Evolutionary conservation across 495 filamentous ascomycete species (phyloP).

Genomic region (Chaetomidium leptoderma): DNA sequence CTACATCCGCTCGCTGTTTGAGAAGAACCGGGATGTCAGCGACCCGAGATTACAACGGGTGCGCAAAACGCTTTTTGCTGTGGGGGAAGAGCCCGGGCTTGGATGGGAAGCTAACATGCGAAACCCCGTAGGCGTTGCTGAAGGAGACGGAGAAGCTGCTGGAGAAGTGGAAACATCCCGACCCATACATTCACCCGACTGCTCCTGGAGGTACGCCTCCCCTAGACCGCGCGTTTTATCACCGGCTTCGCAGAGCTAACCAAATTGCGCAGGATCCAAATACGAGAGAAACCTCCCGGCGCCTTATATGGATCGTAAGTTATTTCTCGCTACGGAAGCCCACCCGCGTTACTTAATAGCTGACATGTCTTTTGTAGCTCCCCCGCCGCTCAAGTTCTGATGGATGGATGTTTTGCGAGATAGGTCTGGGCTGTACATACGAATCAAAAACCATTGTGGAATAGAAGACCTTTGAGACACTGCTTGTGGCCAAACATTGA

Average conservation of each 20-base stretch:
- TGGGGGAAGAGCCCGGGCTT: not conserved
- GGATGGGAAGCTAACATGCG: conserved; percentile 2
- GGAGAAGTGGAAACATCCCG: conserved; percentile 94
- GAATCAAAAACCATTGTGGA: not conserved
- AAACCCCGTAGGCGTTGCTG: conserved; percentile 59
- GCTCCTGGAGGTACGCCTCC: conserved; percentile 83
- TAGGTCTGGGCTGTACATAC: conserved; percentile 21
- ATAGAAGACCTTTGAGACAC: not conserved
- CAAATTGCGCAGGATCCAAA: conserved; percentile 67
- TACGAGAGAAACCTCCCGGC: conserved; percentile 88
- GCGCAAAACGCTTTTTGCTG: conserved; percentile 24
- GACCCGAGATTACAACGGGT: conserved; percentile 88
- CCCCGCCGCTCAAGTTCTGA: conserved; percentile 45
- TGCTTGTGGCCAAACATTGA: not conserved
- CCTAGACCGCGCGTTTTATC: not conserved
- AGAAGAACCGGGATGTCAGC: conserved; percentile 80
- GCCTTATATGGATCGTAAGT: conserved; percentile 75
- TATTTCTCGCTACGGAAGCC: not conserved
- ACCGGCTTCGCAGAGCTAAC: conserved; percentile 26
- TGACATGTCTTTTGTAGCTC: conserved; percentile 32
- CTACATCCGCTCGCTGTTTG: conserved; percentile 93
- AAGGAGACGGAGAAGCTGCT: conserved; percentile 82
- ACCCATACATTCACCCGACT: conserved; percentile 81
- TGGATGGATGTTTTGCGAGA: not conserved
- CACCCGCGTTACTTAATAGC: not conserved